Evolutionary conservation across 2,329 filamentous ascomycete species (phyloP).

Genomic region (Sodiomyces alkalinus): DNA sequence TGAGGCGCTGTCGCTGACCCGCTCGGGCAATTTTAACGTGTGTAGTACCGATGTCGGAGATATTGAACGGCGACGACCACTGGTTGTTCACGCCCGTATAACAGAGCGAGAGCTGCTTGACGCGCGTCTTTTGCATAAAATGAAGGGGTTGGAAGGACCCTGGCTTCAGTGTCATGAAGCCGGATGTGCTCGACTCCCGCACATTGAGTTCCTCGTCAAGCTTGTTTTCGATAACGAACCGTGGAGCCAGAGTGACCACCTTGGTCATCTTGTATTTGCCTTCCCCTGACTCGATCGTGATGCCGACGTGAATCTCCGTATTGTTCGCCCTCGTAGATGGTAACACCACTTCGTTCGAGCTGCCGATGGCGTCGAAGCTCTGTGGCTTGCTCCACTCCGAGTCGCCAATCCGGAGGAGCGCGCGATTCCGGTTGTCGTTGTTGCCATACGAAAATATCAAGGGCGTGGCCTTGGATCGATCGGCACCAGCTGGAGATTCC

Average conservation of each 20-base stretch:
- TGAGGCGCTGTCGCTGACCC: conserved; percentile 74
- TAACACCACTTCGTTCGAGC: conserved; percentile 74
- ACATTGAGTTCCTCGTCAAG: conserved; percentile 78
- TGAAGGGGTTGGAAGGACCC: conserved; percentile 77
- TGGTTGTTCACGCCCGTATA: conserved; percentile 91
- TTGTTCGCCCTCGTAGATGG: conserved; percentile 52
- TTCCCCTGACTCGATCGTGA: conserved; percentile 78
- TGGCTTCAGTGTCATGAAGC: conserved; percentile 60
- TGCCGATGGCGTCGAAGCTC: conserved; percentile 95
- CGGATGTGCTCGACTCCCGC: conserved; percentile 81
- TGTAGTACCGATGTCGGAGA: conserved; percentile 81
- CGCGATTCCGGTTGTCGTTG: conserved; percentile 83
- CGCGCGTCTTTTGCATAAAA: conserved; percentile 68
- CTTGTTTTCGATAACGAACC: conserved; percentile 90
- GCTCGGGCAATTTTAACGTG: conserved; percentile 89
- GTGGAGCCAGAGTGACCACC: conserved; percentile 80
- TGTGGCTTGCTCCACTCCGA: conserved; percentile 96
- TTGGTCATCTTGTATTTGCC: conserved; percentile 98
- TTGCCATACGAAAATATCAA: conserved; percentile 93
- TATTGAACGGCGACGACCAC: conserved; percentile 96
- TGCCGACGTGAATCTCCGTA: conserved; percentile 79
- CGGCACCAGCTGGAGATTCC: conserved; percentile 28
- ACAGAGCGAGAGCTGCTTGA: conserved; percentile 84
- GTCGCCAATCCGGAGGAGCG: conserved; percentile 72
- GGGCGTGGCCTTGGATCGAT: conserved; percentile 61